Evolutionary conservation across 352 stramenopile species (phyloP), one percentile per base, ranked within the genome.

Genomic region (Globisporangium iwayamae): DNA sequence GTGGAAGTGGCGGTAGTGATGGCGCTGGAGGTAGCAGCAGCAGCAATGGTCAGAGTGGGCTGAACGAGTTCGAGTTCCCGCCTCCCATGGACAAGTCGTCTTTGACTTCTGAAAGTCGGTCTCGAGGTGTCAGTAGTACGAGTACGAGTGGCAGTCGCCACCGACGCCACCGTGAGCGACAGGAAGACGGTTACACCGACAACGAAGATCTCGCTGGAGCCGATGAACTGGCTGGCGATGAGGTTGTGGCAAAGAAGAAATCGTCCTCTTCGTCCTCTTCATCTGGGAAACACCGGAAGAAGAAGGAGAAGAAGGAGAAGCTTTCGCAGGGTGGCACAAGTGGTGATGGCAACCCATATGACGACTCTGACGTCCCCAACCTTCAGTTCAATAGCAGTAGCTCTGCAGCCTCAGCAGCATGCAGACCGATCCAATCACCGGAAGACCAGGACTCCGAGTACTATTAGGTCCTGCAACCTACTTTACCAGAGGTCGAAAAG

Each of bases 281-380:
- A 0, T 45, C 57, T 30, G 72, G 64, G 41, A 90, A 80, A 36
- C 70, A 84, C 45, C 87, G 84, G 62, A 85, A 80, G 47, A 71
- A 85, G 55, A 79, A 86, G 14, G 83, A 88, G n/a, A 65, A 66
- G 1, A 62, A 70, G 1, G 68, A 79, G 22, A 81, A 80, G 53
- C 39, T 65, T 18, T 64, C 71, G 8, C 48, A 67, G 8, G 38
- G 32, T 38, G 66, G 22, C 2, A 18, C 16, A 28, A 28, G 25
- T 10, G 60, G 38, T n/a, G 30, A 41, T 5, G 30, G 36, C 46
- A 60, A 63, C 22, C 11, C 16, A 39, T 56, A 62, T 25, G 32
- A 68, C 57, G 56, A 60, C 62, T 56, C 48, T 41, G 47, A 58
- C 34, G 22, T 50, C 50, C 58, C 39, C 6, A n/a, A 59, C 18